Conservation (phyloP, 371 early-diverging fungal species). For the Actinomucor elegans region DNA sequence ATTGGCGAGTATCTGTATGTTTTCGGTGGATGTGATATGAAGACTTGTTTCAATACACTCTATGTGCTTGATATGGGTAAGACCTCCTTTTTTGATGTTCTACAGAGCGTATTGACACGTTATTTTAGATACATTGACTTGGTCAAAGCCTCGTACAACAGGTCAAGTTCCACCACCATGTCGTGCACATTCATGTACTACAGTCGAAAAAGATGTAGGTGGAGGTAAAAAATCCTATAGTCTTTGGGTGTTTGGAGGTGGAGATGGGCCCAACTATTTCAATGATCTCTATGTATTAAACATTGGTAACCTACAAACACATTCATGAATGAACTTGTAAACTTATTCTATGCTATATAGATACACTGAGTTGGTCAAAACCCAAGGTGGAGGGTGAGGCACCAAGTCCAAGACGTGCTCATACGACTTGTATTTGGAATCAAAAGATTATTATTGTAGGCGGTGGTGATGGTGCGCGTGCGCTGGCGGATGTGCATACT, state of each 20-base stretch:
- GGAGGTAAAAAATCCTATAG: conserved; percentile 23
- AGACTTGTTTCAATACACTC: conserved; percentile 73
- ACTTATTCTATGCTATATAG: too few relatives aligned
- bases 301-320: too few relatives aligned
- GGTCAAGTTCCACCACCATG: conserved; percentile 64
- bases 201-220: conserved; percentile 57
- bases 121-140: conserved; percentile 76
- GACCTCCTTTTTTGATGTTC: too few relatives aligned
- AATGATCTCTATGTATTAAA: conserved; percentile 73
- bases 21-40: conserved; percentile 87
- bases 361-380: conserved; percentile 58
- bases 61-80: conserved; percentile 54
- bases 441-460: conserved; percentile 77
- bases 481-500: conserved; percentile 78
- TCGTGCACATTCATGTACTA: conserved; percentile 83
- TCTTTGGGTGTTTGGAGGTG: conserved; percentile 83
- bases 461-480: conserved; percentile 84
- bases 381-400: conserved; percentile 51
- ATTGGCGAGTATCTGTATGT: conserved; percentile 78
- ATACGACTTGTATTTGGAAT: conserved; percentile 82
- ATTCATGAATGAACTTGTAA: too few relatives aligned
- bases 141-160: conserved; percentile 67
- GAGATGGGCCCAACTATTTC: conserved; percentile 85
- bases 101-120: neutral
- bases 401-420: conserved; percentile 83